Conservation (phyloP, 805 yeast genomes). For the Hanseniaspora vineae region DNA sequence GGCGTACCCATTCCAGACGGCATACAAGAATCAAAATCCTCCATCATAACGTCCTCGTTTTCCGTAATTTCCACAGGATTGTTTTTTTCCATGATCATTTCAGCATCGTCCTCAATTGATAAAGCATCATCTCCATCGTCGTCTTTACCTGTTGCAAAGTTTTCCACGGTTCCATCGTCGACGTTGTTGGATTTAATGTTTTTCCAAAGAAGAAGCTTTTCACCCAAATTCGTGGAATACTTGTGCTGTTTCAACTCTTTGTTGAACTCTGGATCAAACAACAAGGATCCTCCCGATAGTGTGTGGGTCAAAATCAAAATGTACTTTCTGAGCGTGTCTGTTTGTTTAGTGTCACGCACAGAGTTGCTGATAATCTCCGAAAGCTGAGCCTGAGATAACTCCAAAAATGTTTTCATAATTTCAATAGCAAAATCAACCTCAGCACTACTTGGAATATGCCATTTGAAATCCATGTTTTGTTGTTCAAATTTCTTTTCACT, state of each 20-base stretch:
- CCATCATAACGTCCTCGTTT: conserved; percentile 18
- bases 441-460: conserved; percentile 57
- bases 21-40: conserved; percentile 32
- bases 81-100: conserved; percentile 12
- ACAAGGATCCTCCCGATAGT: conserved; percentile 54
- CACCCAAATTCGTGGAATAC: conserved; percentile 13
- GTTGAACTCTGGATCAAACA: conserved; percentile 61
- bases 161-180: conserved; percentile 15
- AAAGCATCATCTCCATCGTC: conserved; percentile 14
- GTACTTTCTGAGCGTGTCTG: conserved; percentile 43
- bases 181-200: conserved; percentile 23
- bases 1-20: conserved; percentile 27
- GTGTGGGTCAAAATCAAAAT: conserved; percentile 46
- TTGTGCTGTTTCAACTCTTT: conserved; percentile 16
- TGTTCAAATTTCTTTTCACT: conserved; percentile 34
- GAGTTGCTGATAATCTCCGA: conserved; percentile 18
- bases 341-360: conserved; percentile 10
- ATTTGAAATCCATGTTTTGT: conserved; percentile 42
- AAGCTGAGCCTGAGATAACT: conserved; percentile 31
- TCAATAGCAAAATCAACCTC: conserved; percentile 52
- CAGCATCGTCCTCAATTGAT: conserved; percentile 11
- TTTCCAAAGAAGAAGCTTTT: conserved; percentile 5
- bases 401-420: conserved; percentile 37
- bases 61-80: conserved; percentile 17
- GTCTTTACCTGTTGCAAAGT: not conserved